Conservation (phyloP, 768 basidiomycete genomes). For the Macrolepiota dolichaula region DNA sequence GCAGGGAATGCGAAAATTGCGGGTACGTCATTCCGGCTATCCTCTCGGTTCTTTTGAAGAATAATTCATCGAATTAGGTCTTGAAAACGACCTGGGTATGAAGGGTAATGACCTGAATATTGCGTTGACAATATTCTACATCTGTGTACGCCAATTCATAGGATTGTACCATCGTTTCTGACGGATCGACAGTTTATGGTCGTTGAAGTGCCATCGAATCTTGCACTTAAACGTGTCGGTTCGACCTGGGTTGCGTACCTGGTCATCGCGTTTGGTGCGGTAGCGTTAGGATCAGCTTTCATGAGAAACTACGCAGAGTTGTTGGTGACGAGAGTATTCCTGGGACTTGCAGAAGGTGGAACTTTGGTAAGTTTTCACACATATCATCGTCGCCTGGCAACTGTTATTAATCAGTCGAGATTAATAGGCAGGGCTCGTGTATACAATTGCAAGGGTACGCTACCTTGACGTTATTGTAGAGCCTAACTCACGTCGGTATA, state of each 20-base stretch:
- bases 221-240: constrained; percentile 38
- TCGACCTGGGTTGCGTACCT: constrained; percentile 35
- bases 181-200: constrained; percentile 28
- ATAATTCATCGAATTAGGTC: constrained; percentile 15
- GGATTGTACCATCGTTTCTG: background rate
- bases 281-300: constrained; percentile 37
- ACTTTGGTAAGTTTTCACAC: constrained; percentile 28
- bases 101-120: constrained; percentile 38
- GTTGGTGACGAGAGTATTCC: constrained; percentile 33
- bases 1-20: constrained; percentile 23
- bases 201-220: constrained; percentile 39
- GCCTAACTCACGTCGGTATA: constrained; percentile 3
- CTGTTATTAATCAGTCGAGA: background rate
- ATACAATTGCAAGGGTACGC: constrained; percentile 34
- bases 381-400: background rate
- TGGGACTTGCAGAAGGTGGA: constrained; percentile 40
- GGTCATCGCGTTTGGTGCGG: constrained; percentile 33
- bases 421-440: constrained; percentile 34
- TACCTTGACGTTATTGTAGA: background rate
- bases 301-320: constrained; percentile 30
- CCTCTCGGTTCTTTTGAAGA: background rate
- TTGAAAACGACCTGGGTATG: constrained; percentile 40
- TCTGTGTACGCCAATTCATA: constrained; percentile 24
- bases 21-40: constrained; percentile 12
- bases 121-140: constrained; percentile 38